Evolutionary conservation across 2,329 filamentous ascomycete species (phyloP), one percentile per base, ranked within the genome.

Genomic region (Ophiocordyceps unilateralis): DNA sequence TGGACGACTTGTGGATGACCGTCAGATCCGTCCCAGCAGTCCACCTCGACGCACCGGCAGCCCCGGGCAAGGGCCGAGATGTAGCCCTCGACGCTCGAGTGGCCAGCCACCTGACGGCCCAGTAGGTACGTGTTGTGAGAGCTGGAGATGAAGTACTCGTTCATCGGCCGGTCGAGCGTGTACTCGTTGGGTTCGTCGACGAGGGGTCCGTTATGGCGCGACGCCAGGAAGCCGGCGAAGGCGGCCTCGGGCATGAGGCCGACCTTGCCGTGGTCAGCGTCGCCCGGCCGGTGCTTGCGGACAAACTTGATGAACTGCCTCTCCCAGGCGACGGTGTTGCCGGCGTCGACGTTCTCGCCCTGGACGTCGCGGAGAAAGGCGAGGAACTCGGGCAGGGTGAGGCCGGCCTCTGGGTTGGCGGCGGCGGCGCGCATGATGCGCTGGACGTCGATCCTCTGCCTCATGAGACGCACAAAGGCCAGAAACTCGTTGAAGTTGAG

Each of bases 101-200:
- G 76, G 23, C 89, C 89, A 11, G 79, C 82, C 2, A 96, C 80
- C 59, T 98, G 91, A 43, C 88, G 80, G 14, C 91, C 91, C 5
- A 93, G 70, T 1, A 98, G 78, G 55, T 98, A 98, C 0, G 91
- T 98, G 62, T 98, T 98, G 69, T 98, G 91, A 1, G 91, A 96
- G 65, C 88, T 95, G 1, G 89, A 96, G 50, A 98, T 91, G 66
- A 87, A 95, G 61, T 98, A 98, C 57, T 96, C 89, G 57, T 93
- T 94, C 58, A 96, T 67, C 0, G 91, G 91, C 21, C 83, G 77
- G 55, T 93, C 78, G 43, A 95, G 75, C 6, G 67, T 67, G 44
- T 78, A 76, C 23, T 76, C 64, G 12, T 72, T 61, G n/a, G 75
- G 72, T 47, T 73, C 69, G 37, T 73, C 71, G 23, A 72, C 63